Percentiles rank a stretch among this genome's conserved stretches.
Conservation (phyloP, 1,284 basidiomycete species). For the Violaceomyces palustris region DNA sequence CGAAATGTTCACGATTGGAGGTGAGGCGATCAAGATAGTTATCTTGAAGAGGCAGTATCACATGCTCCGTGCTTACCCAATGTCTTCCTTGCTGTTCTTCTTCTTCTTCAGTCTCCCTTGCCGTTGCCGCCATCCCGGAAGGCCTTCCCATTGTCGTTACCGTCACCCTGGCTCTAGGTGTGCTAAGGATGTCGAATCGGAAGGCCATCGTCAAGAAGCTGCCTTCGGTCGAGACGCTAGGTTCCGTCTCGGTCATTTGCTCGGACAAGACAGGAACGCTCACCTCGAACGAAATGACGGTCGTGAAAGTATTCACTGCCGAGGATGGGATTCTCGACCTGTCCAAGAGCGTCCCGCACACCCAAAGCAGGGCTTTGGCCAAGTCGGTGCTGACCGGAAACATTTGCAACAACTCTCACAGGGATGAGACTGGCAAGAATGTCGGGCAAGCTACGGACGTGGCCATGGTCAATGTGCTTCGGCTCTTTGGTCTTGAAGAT, state of each 20-base stretch:
- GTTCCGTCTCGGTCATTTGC: slow-evolving; percentile 90
- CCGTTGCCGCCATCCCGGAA: slow-evolving; percentile 94
- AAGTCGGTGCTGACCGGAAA: slow-evolving; percentile 62
- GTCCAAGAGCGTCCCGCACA: slow-evolving; percentile 31
- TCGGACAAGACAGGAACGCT: slow-evolving; percentile 97
- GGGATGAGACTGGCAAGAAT: slow-evolving; percentile 68
- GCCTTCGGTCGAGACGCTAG: slow-evolving; percentile 88
- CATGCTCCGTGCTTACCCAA: neutral
- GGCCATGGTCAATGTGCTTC: slow-evolving; percentile 78
- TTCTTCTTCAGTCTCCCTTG: slow-evolving; percentile 68
- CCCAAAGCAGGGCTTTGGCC: slow-evolving; percentile 60
- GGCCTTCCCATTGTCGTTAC: slow-evolving; percentile 95
- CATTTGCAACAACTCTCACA: slow-evolving; percentile 60
- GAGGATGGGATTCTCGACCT: slow-evolving; percentile 69
- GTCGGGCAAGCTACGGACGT: slow-evolving; percentile 92
- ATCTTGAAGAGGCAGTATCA: neutral
- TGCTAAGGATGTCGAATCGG: slow-evolving; percentile 84
- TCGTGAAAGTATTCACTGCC: slow-evolving; percentile 78
- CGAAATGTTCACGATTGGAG: slow-evolving; percentile 96
- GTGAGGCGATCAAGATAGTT: neutral
- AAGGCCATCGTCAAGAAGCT: slow-evolving; percentile 96
- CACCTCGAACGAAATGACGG: slow-evolving; percentile 92
- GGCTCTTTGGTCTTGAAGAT: slow-evolving; percentile 66
- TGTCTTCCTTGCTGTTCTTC: neutral
- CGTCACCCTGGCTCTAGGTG: slow-evolving; percentile 89